Evolutionary conservation across 2,329 filamentous ascomycete species (phyloP), one percentile per base, ranked within the genome.

Genomic region (Botrytis sinoallii): DNA sequence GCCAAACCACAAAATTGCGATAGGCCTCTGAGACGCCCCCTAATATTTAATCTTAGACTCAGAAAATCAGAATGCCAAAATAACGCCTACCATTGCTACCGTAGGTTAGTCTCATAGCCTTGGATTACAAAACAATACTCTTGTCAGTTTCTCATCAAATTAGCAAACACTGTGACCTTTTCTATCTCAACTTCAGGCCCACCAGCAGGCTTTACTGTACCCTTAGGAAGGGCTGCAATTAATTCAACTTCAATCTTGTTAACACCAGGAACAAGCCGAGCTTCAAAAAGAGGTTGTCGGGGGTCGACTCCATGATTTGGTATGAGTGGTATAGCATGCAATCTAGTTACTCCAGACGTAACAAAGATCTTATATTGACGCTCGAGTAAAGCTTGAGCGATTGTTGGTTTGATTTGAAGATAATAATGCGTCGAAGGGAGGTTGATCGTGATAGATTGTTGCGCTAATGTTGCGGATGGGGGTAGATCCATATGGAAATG

Each of bases 181-280:
- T 98, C 94, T 75, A 95, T 85, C 80, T 96, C 93, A 52, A 91
- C 88, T 75, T 91, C 88, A 16, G 89, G 85, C 0, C 88, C 90
- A 40, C 86, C 86, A 0, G 86, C 84, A 55, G 86, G 83, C 75
- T 86, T 89, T 79, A 82, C 79, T 44, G 89, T 85, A 32, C 86
- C 88, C 78, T 85, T 88, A 1, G 88, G 89, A 61, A 93, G 86
- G 10, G 91, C 90, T 1, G 92, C 93, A 76, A 94, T 89, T 74
- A 95, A 85, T 78, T 95, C 92, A 12, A 97, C 86, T 78, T 94
- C 92, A 69, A 97, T 88, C 64, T 91, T 88, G 77, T 96, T 97
- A 69, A 94, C 87, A 10, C 93, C 94, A 2, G 88, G 87, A 40
- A 88, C 86, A 42, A 97, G 84, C 70, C 88, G 88, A 12, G 90